Percentiles rank a stretch among this genome's conserved stretches.
phyloP scores from a whole-genome alignment of 2,329 filamentous ascomycete species.

The Exserohilum turcica region DNA sequence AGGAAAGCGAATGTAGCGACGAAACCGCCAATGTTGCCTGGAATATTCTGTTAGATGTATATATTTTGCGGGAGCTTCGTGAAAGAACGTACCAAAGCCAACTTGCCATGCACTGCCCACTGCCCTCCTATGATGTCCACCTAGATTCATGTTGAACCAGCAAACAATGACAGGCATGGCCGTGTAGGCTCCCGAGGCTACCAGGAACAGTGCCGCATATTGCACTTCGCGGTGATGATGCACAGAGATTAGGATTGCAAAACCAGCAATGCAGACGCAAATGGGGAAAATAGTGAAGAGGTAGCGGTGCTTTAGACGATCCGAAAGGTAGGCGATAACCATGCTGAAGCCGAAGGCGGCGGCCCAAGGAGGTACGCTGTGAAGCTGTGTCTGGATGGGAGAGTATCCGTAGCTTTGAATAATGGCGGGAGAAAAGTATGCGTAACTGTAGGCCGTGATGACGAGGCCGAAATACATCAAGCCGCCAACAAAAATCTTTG shows the following conservation, averaged over 20 bases:
- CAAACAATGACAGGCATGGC: conserved; percentile 82
- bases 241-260: conserved; percentile 73
- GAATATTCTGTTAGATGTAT: conserved; percentile 15
- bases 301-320: conserved; percentile 74
- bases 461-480: conserved; percentile 59
- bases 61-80: background rate
- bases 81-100: conserved; percentile 23
- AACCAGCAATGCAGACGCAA: conserved; percentile 71
- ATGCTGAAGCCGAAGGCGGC: conserved; percentile 81
- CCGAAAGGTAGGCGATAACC: conserved; percentile 72
- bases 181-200: conserved; percentile 78
- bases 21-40: conserved; percentile 58
- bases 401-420: conserved; percentile 58
- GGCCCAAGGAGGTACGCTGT: conserved; percentile 66
- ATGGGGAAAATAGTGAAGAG: conserved; percentile 73
- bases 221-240: conserved; percentile 70
- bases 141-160: conserved; percentile 62
- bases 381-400: conserved; percentile 59
- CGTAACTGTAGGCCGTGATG: conserved; percentile 49
- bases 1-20: conserved; percentile 59
- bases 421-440: conserved; percentile 56
- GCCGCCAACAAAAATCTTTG: conserved; percentile 55
- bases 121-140: conserved; percentile 56
- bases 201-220: conserved; percentile 81
- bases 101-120: conserved; percentile 59